phyloP scores from a whole-genome alignment of 108 stramenopile genomes.

The Cyclostephanos tholiformis region DNA sequence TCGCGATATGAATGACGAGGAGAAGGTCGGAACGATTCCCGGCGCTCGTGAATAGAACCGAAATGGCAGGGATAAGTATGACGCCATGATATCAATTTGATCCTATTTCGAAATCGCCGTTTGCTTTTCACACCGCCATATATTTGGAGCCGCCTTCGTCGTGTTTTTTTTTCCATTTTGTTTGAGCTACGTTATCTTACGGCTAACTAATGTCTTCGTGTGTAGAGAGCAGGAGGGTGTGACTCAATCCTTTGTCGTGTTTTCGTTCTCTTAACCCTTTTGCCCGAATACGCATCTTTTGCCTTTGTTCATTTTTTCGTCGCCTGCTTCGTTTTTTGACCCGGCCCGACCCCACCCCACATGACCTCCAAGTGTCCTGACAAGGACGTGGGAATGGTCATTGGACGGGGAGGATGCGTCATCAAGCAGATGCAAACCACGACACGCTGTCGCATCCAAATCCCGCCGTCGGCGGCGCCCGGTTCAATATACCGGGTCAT shows the following conservation, averaged over 20 bases:
- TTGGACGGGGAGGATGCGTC: constrained; percentile 85
- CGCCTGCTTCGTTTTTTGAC: neutral
- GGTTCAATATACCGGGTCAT: constrained; percentile 79
- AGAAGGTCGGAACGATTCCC: neutral
- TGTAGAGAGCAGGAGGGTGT: constrained; percentile 14
- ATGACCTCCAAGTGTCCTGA: constrained; percentile 68
- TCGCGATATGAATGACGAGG: neutral
- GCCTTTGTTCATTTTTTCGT: neutral
- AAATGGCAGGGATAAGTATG: constrained; percentile 15
- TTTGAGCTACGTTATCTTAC: neutral
- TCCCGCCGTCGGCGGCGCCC: constrained; percentile 75
- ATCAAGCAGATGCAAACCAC: constrained; percentile 85
- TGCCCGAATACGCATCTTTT: neutral
- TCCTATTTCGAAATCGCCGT: constrained; percentile 9
- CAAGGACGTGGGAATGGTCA: constrained; percentile 89
- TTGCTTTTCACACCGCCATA: constrained; percentile 5
- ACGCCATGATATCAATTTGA: neutral
- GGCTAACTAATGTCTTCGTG: neutral
- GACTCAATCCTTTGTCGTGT: neutral
- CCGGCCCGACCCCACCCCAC: neutral
- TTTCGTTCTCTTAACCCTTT: neutral
- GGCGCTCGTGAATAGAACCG: too few relatives aligned
- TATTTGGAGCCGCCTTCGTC: constrained; percentile 14
- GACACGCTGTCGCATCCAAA: constrained; percentile 83
- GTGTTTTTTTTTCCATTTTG: neutral